phyloP scores from a whole-genome alignment of 225 moss, liverwort and hornwort species.

The Anthoceros angustus region DNA sequence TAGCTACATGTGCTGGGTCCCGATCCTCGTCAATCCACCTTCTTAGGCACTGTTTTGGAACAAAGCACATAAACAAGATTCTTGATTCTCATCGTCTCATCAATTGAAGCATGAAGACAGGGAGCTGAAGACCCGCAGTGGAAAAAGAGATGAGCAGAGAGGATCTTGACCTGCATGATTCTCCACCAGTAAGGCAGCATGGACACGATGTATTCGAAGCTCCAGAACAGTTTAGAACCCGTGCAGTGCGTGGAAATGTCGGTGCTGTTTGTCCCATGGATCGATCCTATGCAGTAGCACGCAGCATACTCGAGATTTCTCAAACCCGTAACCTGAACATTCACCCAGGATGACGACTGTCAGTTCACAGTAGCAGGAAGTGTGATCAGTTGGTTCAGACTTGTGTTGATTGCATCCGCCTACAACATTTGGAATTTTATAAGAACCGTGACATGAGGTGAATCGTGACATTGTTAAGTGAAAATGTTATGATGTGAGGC shows the following conservation, averaged over 20 bases:
- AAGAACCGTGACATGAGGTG: too few relatives aligned
- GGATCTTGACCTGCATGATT: constrained; percentile 44
- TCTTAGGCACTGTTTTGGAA: constrained; percentile 47
- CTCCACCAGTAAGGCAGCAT: constrained; percentile 83
- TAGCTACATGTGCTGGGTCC: constrained; percentile 44
- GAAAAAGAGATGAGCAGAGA: neutral
- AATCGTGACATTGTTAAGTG: too few relatives aligned
- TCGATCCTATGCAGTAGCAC: constrained; percentile 53
- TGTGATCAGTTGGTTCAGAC: neutral
- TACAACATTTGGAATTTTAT: neutral
- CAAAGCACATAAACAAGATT: neutral
- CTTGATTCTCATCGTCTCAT: neutral
- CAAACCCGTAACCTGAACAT: constrained; percentile 31
- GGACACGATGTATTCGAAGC: constrained; percentile 58
- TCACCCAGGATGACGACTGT: neutral
- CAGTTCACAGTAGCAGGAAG: neutral
- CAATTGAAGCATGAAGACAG: neutral
- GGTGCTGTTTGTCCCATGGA: constrained; percentile 36
- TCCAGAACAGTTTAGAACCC: constrained; percentile 23
- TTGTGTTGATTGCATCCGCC: too few relatives aligned
- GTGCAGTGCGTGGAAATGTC: constrained; percentile 35
- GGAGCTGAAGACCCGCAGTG: neutral
- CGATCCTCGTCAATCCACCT: constrained; percentile 58
- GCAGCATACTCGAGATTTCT: constrained; percentile 65
- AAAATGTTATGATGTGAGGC: neutral